Base-by-base conservation (phyloP, 2,329 filamentous ascomycete species). In the Fusarium tupiense region DNA sequence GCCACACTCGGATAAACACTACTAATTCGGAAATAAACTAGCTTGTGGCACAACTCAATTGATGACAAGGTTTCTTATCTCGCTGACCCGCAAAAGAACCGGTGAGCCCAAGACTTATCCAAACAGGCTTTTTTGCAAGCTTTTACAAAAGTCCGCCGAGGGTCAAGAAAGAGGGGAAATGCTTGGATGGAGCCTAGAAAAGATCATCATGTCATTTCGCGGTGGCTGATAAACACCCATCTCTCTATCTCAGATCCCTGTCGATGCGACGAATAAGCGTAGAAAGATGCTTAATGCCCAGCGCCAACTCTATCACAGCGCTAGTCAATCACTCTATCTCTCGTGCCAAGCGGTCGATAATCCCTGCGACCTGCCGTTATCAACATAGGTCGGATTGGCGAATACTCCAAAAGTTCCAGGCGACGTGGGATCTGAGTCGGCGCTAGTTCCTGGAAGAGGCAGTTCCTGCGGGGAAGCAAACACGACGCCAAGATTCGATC, bases 281-380 rank as follows among this genome's bases (percentile, higher is more conserved):
- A 71, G 59, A 69, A 72, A 60, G 71, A 74, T 74, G 72, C 68
- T 74, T 72, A 74, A 53, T 41, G 31, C 29, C 17, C 35, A 61
- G 43, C 40, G 33, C 53, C 35, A 66, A 66, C 53, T 64, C 40
- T 50, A 52, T 66, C 46, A 62, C 33, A 37, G 29, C 37, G 20
- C 47, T 56, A 44, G 26, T 26, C n/a, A 29, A 6, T 20, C 26
- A 33, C 46, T 33, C 14, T 40, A 61, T 54, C 35, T 56, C 52
- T 56, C 35, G 35, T 56, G 61, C 68, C 56, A 57, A 47, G 67
- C 20, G 26, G 52, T 50, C 31, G 20, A 20, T n/a, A 8, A 52
- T 43, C 57, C 66, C 46, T 78, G 61, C 61, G 68, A 78, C 76
- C 76, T 78, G 76, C 76, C 76, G 38, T 78, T 78, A 77, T 78